Base-by-base conservation (phyloP, 192 early-diverging fungal species). In the Linnemannia hyalina region DNA sequence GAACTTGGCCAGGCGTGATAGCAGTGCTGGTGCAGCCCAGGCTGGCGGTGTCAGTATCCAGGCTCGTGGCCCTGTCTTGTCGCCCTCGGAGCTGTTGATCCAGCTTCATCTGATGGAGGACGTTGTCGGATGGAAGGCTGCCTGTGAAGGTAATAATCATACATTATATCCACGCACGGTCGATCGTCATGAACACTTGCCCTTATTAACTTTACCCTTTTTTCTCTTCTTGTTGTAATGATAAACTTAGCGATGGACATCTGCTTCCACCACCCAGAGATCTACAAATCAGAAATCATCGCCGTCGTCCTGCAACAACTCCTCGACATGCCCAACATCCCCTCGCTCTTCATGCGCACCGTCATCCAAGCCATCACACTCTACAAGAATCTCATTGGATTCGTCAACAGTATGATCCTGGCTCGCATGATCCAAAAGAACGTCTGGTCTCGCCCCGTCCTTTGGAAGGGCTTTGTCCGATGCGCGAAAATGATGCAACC, bases 381-480 rank as follows among this genome's bases (percentile, higher is more conserved):
- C 52, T 93, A 92, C 87, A 92, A 93, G 72, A 92, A 90, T 41
- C 74, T 95, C 32, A 85, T 89, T 10, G 89, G 88, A 22, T 95
- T 94, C 76, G 91, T 95, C 16, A 88, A 89, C 55, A 89, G 74
- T 35, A 88, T 96, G 68, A 81, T 86, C 70, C 80, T 96, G 40
- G 87, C 90, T 3, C 91, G 90, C 47, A 88, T 96, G 8, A 90
- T 96, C 32, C 76, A 80, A 29, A 95, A 93, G 80, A 88, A 93
- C 57, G 90, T 97, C 11, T 97, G 96, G 96, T 88, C 77, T 5
- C 84, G 91, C 29, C 87, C 89, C 15, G 92, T 91, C 42, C 89
- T 97, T 1, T 97, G 96, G 96, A 92, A 93, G 73, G 96, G 96
- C 29, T 97, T 96, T 82, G 88, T 96, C 5, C 88, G 91, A 32